Base-by-base conservation (phyloP, 2,329 filamentous ascomycete species). In the Bisporella sp. region DNA sequence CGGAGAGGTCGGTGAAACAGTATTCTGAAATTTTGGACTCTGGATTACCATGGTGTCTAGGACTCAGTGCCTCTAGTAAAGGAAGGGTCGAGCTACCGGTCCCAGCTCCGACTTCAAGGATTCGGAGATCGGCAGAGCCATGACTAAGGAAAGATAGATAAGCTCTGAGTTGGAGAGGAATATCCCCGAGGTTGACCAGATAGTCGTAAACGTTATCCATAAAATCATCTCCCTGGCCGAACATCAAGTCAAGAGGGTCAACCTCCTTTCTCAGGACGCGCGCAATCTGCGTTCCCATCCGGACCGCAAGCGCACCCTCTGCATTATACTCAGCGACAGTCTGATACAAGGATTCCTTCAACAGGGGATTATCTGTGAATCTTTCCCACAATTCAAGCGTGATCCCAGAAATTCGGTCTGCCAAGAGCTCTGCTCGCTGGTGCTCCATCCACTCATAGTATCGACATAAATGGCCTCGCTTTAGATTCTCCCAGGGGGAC, bases 231-330 rank as follows among this genome's bases (percentile, higher is more conserved):
- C 21, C 21, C 21, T 21, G 21, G 21, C 42, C 48, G 31, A 52
- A 49, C 50, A 68, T 66, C 35, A 69, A 48, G 49, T 65, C 45
- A 6, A 68, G 54, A 5, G 65, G 64, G 50, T 68, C 62, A 28
- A 57, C 47, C 47, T 67, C 55, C 28, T 62, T 55, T 11, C 55
- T 55, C 39, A 68, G 46, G 5, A 67, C 55, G 1, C 47, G 46
- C 2, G 54, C 59, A 40, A 68, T 64, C n/a, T 66, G 62, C 4
- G 56, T 48, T 1, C 66, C 66, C 52, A 66, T 61, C 11, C 65
- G 62, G 9, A 62, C 50, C 3, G 59, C 55, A 13, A 69, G 58
- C 11, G 59, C 61, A 4, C 66, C 66, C 33, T 67, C 44, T 11
- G 44, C 30, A 6, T 32, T 32, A 5, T 30, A 13, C 12, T 37